Evolutionary conservation across 2,329 filamentous ascomycete genomes (phyloP), one percentile per base, ranked within the genome.

Genomic region (Helminthosporium solani): DNA sequence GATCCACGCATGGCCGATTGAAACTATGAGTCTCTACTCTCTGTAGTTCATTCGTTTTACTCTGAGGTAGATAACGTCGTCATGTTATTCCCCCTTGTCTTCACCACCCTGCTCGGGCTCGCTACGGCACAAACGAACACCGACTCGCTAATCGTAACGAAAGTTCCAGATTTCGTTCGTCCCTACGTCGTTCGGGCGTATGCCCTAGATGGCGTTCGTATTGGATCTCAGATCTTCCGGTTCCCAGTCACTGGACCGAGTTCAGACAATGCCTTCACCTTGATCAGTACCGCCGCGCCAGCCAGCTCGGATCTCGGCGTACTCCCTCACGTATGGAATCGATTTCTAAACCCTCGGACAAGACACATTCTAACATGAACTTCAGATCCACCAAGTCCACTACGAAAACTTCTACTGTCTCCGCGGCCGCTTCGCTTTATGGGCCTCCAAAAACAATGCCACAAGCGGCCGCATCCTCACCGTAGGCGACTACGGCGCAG

Each of bases 371-470:
- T 15, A 6, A 7, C 3, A n/a, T 8, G 3, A 12, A 7, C 12
- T 7, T 12, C 31, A 54, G 52, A 42, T 67, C 30, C 74, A 78
- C 49, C 56, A 64, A 39, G 51, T 28, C 18, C 71, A 75, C 47
- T 75, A 76, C 45, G 74, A 77, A 58, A 77, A 75, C 61, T 76
- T 77, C 58, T 76, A 72, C 63, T 68, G 66, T 42, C 62, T 70
- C 47, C 73, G 73, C 33, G 74, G 75, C 14, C 68, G 71, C 7
- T 70, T 73, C 50, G 73, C 76, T 50, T 68, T 77, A 9, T 78
- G 74, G 75, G 66, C 73, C 2, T 56, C 67, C 36, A 66, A 69
- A 30, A 63, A 71, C 42, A 66, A 66, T 33, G 40, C 52, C 15
- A 54, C 64, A 6, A 40, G 47, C 7, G 66, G 66, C 5, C 67